These are phyloP conservation scores for Tephrocybe sp. DNA, from an alignment of 768 basidiomycete genomes.

Conservation along the genomic window DNA sequence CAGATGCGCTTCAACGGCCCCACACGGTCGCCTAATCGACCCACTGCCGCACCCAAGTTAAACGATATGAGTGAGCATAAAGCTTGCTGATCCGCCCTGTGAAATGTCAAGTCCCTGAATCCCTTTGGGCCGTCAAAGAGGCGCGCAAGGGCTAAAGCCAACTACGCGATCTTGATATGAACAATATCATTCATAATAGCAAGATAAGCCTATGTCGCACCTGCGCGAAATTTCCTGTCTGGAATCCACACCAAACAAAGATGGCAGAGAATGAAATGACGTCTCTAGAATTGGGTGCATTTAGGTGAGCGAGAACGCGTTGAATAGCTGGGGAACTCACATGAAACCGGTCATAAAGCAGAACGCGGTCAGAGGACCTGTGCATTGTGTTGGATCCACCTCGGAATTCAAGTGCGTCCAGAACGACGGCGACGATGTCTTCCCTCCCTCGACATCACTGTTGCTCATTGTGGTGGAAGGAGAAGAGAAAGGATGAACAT, in stretches of 20 bases:
- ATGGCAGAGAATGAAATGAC: conserved; percentile 74
- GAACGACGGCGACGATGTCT: conserved; percentile 20
- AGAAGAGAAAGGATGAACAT: no score
- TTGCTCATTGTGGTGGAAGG: conserved; percentile 5
- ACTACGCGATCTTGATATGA: conserved; percentile 33
- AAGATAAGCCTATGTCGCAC: conserved; percentile 28
- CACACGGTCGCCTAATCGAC: conserved; percentile 80
- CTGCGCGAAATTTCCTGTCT: conserved; percentile 76
- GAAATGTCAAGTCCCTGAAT: conserved; percentile 60
- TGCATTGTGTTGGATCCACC: conserved; percentile 49
- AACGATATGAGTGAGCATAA: conserved; percentile 78
- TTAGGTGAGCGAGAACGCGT: not conserved
- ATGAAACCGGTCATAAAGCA: conserved; percentile 82
- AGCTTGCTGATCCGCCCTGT: conserved; percentile 81
- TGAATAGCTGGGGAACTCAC: conserved; percentile 34
- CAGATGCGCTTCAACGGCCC: conserved; percentile 72
- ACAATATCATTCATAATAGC: not conserved
- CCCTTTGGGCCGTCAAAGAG: conserved; percentile 57
- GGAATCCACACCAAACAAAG: conserved; percentile 85
- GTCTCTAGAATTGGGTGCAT: conserved; percentile 41
- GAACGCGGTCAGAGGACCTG: conserved; percentile 56
- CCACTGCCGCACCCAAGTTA: conserved; percentile 71
- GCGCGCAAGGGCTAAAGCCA: conserved; percentile 77
- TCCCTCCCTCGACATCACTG: conserved; percentile 9
- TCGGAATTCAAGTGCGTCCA: conserved; percentile 39